Percentiles rank a stretch among this genome's conserved stretches.
Conservation (phyloP, 2,329 filamentous ascomycete genomes). For the Aureobasidium leucospermi region DNA sequence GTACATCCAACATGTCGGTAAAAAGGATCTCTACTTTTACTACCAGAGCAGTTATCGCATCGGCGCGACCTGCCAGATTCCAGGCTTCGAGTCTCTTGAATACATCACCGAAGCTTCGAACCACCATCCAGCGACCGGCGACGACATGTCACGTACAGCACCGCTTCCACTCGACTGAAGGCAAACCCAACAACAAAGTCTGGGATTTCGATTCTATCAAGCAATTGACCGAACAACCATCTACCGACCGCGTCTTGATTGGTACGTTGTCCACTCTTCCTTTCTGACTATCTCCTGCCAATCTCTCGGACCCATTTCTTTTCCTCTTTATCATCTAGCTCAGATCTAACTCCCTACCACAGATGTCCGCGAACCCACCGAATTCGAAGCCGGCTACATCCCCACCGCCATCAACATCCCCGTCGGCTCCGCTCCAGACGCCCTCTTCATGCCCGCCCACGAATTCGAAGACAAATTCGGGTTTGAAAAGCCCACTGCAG, state of each 20-base stretch:
- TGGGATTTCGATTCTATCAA: constrained; percentile 22
- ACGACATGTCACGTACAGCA: neutral
- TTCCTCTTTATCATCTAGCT: neutral
- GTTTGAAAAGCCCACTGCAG: constrained; percentile 58
- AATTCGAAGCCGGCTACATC: constrained; percentile 62
- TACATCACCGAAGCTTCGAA: constrained; percentile 4
- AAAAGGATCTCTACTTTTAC: constrained; percentile 18
- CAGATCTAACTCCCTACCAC: neutral
- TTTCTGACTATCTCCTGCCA: neutral
- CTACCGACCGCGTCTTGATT: constrained; percentile 23
- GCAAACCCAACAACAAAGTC: constrained; percentile 1
- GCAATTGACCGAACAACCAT: constrained; percentile 29
- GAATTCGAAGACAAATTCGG: constrained; percentile 82
- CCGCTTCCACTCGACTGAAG: constrained; percentile 9
- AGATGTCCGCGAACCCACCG: constrained; percentile 66
- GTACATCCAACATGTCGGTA: constrained; percentile 18
- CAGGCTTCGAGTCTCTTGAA: neutral
- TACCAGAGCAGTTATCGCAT: constrained; percentile 10
- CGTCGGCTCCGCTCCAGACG: constrained; percentile 67
- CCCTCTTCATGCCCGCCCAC: constrained; percentile 64
- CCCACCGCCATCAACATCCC: constrained; percentile 79
- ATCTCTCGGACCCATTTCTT: neutral
- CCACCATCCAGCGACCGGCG: constrained; percentile 10
- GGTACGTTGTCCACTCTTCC: constrained; percentile 17
- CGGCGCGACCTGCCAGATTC: neutral